Conservation (phyloP, 2,329 filamentous ascomycete genomes). For the Tolypocladium nubicola region DNA sequence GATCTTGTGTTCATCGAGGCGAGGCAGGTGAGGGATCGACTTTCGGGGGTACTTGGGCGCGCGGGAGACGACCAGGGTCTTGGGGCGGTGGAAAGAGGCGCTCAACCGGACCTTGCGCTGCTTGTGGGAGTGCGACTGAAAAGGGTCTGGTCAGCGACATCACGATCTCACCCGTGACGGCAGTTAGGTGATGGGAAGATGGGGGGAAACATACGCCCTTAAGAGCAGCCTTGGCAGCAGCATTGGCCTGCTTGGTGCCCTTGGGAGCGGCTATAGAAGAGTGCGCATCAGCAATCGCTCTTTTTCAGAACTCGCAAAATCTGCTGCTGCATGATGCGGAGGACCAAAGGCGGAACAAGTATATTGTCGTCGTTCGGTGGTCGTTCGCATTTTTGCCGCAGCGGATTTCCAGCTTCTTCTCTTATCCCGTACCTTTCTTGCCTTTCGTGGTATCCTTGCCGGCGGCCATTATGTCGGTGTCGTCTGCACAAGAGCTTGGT, state of each 20-base stretch:
- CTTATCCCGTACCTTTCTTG: slow-evolving; percentile 38
- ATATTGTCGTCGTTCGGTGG: slow-evolving; percentile 3
- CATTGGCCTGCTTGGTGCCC: slow-evolving; percentile 76
- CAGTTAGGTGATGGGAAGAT: not conserved
- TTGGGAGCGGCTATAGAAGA: slow-evolving; percentile 46
- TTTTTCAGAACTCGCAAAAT: slow-evolving; percentile 63
- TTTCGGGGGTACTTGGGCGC: slow-evolving; percentile 94
- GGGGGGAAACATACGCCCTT: slow-evolving; percentile 67
- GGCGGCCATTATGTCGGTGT: slow-evolving; percentile 24
- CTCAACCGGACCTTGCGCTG: slow-evolving; percentile 83
- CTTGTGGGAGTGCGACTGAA: slow-evolving; percentile 57
- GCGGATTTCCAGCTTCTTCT: slow-evolving; percentile 8
- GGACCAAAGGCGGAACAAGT: not conserved
- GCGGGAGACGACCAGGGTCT: slow-evolving; percentile 87
- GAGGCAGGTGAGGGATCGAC: slow-evolving; percentile 78
- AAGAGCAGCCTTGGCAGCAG: slow-evolving; percentile 91
- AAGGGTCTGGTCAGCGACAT: not conserved
- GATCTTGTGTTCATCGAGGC: slow-evolving; percentile 95
- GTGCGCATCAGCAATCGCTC: slow-evolving; percentile 63
- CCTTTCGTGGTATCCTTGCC: slow-evolving; percentile 24
- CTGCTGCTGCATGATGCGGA: slow-evolving; percentile 59
- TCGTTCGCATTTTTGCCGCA: slow-evolving; percentile 2
- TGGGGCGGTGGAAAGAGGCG: slow-evolving; percentile 95
- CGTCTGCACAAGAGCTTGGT: slow-evolving; percentile 1
- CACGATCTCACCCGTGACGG: not conserved